Evolutionary conservation across 2,329 filamentous ascomycete genomes (phyloP).

Genomic region (Alternaria viburni): DNA sequence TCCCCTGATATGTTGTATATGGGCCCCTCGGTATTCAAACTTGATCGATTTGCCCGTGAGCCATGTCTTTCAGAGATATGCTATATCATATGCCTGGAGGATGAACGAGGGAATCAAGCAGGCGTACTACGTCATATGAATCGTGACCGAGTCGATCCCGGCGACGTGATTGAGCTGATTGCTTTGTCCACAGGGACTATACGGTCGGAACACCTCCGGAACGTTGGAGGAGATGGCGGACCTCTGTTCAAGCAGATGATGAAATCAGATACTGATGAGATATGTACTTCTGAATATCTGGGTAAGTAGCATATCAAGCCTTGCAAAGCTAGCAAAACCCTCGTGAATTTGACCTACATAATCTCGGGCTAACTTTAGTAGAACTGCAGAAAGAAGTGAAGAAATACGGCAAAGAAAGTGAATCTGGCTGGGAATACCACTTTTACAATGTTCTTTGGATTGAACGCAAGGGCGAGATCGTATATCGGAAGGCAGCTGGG

Average conservation of each 20-base stretch:
- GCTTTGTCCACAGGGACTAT: background rate
- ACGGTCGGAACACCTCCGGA: background rate
- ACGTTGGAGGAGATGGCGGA: background rate
- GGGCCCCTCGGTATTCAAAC: background rate
- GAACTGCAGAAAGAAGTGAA: background rate
- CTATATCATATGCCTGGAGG: background rate
- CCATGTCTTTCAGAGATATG: background rate
- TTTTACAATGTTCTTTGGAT: background rate
- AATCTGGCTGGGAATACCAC: background rate
- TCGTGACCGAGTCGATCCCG: background rate
- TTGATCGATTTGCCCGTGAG: background rate
- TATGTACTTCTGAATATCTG: background rate
- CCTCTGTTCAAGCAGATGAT: background rate
- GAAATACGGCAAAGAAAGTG: background rate
- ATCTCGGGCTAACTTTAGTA: too few species aligned
- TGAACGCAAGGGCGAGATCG: background rate
- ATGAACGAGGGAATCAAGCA: background rate
- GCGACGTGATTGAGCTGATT: background rate
- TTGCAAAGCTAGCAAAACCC: too few species aligned
- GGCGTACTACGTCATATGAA: background rate
- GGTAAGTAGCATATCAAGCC: too few species aligned
- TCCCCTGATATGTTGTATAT: too few species aligned
- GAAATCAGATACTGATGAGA: rapidly evolving
- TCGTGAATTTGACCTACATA: too few species aligned
- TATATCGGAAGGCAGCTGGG: background rate